Base-by-base conservation (phyloP, 805 yeast genomes). In the Spathaspora boniae region DNA sequence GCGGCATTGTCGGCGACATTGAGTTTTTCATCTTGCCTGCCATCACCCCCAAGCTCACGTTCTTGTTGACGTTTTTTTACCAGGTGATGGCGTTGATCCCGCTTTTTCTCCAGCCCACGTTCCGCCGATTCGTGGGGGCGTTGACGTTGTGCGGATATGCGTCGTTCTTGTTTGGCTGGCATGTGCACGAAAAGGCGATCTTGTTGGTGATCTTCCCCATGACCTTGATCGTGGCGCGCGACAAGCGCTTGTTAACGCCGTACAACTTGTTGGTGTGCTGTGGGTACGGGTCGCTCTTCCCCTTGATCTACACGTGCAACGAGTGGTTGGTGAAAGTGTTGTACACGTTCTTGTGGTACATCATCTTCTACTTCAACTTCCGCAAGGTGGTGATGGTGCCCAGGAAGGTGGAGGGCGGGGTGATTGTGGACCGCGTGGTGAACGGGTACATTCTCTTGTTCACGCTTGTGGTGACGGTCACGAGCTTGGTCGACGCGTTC, bases 151-250 rank as follows among this genome's bases (percentile, higher is more conserved):
- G 98, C 60, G 98, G 94, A 4, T 86, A 78, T 61, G 80, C 96
- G 0, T 84, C 96, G 2, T 93, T 86, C 53, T 62, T 93, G 32
- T 93, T 93, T 60, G 98, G 99, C 4, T 93, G 98, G 97, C 98
- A 93, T 53, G 98, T 93, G 16, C 98, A 93, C 62, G 98, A 93
- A 60, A 93, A 93, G 70, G 98, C 98, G 0, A 78, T 93, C n/a
- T 72, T 93, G 70, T 58, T 89, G 15, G 82, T 91, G 3, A 83
- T 93, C 6, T 75, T 93, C 46, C 99, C 99, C 1, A 80, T 86
- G 56, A 73, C 93, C 5, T 81, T 93, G 54, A 59, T 89, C 18
- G 83, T 81, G 3, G 69, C 80, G 9, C 68, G 74, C 25, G 96
- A 87, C 51, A 72, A 82, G 40, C 71, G 94, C 36, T 62, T 89